Evolutionary conservation across 108 stramenopile genomes (phyloP).

Genomic region (Fragilaria radians): DNA sequence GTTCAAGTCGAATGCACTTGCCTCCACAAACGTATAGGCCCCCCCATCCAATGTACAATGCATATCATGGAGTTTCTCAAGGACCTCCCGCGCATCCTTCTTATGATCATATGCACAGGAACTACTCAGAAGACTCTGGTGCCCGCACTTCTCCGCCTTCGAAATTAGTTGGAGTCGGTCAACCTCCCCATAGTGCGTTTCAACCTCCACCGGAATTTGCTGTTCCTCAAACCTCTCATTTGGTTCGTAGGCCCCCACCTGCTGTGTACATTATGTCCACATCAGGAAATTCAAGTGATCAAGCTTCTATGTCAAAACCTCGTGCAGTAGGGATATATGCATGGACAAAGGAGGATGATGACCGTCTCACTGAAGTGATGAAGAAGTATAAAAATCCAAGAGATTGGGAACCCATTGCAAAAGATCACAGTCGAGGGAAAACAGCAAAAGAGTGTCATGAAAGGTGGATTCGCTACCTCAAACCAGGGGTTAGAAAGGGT

Average conservation of each 20-base stretch:
- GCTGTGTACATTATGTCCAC: conserved; percentile 42
- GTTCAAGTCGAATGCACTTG: conserved; percentile 10
- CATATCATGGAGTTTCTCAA: no score
- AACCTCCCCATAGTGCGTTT: conserved; percentile 36
- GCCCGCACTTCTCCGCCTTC: conserved; percentile 33
- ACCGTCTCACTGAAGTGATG: conserved; percentile 67
- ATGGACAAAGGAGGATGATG: conserved; percentile 75
- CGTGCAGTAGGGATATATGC: conserved; percentile 29
- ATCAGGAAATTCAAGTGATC: neutral
- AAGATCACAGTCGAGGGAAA: conserved; percentile 54
- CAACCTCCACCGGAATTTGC: conserved; percentile 43
- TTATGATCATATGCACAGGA: conserved; percentile 29
- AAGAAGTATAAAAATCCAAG: conserved; percentile 80
- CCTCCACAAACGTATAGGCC: neutral
- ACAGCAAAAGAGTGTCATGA: conserved; percentile 77
- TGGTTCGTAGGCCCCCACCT: conserved; percentile 26
- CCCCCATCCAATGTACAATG: neutral
- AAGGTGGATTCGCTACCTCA: conserved; percentile 77
- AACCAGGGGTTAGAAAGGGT: conserved; percentile 76
- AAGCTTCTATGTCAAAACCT: conserved; percentile 11
- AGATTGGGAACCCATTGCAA: conserved; percentile 84
- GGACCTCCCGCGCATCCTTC: no score
- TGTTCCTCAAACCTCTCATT: conserved; percentile 26
- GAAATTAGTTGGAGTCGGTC: conserved; percentile 5
- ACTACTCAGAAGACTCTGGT: conserved; percentile 44